Base-by-base conservation (phyloP, 1,284 basidiomycete species). In the Boletus smithii region DNA sequence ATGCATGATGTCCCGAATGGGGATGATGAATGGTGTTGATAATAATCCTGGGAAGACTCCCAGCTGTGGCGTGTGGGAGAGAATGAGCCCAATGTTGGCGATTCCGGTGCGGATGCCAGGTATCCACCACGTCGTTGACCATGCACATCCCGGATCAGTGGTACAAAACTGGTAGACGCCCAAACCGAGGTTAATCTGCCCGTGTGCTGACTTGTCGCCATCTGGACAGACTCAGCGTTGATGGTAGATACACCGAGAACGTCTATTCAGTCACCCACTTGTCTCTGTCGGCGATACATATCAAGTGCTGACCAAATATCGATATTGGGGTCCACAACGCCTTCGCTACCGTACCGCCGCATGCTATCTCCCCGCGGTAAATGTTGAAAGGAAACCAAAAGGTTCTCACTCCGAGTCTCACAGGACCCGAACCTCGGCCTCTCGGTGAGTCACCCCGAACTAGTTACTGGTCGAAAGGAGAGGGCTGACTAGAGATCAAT, bases 141-240 rank as follows among this genome's bases (percentile, higher is more conserved):
- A 24, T 24, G 24, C 30, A 31, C 13, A n/a, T 31, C 27, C 11
- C 11, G 10, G 27, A 13, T 31, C 30, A n/a, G 30, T 7, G 18
- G 17, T 8, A 34, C 33, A 20, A 34, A 17, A 11, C 33, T 13
- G 1, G 33, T 20, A 34, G 33, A 13, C 33, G 33, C 34, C 34
- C 20, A 36, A n/a, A 23, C 27, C 31, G 14, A 39, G 45, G 46
- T 34, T 34, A 49, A 49, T 49, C 47, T 34, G 36, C 8, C 20
- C 7, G 20, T 8, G 32, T 41, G 38, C 27, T 13, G 35, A 36
- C 37, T 23, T 40, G 32, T 41, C 38, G 17, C 24, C 16, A 36
- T 43, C 5, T n/a, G 14, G 14, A 37, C 24, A 24, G 9, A 24
- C 24, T 9, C 20, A n/a, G n/a, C n/a, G 18, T 24, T 9, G 22